Percentiles rank a stretch among this genome's conserved stretches.
These are phyloP conservation scores for Vitis hybrid DNA, from an alignment of 177 flowering plant species.

Conservation along the genomic window DNA sequence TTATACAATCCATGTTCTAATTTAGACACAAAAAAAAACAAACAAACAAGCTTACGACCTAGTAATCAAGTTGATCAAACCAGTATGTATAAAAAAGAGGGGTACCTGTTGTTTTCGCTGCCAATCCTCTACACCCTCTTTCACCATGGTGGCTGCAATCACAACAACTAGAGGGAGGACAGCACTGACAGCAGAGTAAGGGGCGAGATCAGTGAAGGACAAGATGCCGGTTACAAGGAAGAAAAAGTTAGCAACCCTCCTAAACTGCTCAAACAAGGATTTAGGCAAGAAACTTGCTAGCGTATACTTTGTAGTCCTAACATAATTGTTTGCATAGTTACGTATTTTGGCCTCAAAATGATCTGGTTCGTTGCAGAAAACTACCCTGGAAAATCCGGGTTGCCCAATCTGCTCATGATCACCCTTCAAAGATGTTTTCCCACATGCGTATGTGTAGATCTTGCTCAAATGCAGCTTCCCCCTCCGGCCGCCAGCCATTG, in stretches of 20 bases:
- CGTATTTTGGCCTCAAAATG: constrained; percentile 31
- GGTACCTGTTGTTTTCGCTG: constrained; percentile 58
- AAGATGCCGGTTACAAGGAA: constrained; percentile 61
- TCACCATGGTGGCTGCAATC: constrained; percentile 59
- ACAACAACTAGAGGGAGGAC: constrained; percentile 56
- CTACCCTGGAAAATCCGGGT: constrained; percentile 71
- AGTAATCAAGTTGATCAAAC: background rate
- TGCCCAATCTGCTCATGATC: constrained; percentile 65
- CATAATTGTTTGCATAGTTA: constrained; percentile 49
- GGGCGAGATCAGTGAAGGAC: constrained; percentile 65
- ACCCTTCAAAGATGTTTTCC: constrained; percentile 41
- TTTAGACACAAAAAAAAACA: background rate
- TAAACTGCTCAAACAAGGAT: constrained; percentile 79
- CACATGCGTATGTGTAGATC: constrained; percentile 58
- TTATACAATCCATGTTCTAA: background rate
- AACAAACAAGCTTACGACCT: constrained; percentile 1
- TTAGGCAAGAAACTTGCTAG: constrained; percentile 63
- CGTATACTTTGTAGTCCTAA: constrained; percentile 66
- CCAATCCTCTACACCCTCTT: constrained; percentile 72
- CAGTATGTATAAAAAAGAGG: background rate
- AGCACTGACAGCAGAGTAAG: constrained; percentile 60
- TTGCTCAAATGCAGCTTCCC: constrained; percentile 54
- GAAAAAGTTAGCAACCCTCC: constrained; percentile 73
- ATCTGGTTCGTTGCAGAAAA: constrained; percentile 61
- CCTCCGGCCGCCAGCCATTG: constrained; percentile 34